These are phyloP conservation scores for Leccinum subtestaceum DNA, from an alignment of 768 basidiomycete genomes.

Conservation along the genomic window DNA sequence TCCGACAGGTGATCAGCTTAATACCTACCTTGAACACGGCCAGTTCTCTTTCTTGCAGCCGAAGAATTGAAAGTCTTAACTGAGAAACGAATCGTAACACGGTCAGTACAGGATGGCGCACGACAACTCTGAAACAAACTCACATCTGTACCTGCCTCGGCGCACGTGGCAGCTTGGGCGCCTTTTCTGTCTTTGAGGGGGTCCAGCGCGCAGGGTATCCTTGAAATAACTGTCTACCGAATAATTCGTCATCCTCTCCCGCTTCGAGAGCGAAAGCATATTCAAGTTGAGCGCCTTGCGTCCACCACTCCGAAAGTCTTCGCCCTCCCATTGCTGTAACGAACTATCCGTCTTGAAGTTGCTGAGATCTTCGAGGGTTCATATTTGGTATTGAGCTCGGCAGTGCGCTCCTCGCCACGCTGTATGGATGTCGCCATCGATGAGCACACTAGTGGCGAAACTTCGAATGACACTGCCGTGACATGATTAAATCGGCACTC, in stretches of 20 bases:
- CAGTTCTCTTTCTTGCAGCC: constrained; percentile 87
- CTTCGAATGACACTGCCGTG: not conserved
- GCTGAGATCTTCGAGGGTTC: constrained; percentile 90
- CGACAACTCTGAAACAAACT: constrained; percentile 26
- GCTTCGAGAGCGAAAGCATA: constrained; percentile 84
- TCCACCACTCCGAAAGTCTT: constrained; percentile 82
- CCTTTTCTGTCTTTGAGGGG: constrained; percentile 74
- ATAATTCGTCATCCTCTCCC: constrained; percentile 91
- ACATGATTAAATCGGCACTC: constrained; percentile 25
- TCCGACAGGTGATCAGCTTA: not conserved
- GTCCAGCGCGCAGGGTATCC: constrained; percentile 78
- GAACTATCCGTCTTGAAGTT: constrained; percentile 95
- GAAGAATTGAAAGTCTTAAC: constrained; percentile 97
- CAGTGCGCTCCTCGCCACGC: constrained; percentile 87
- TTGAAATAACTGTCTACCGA: constrained; percentile 96
- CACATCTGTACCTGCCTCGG: constrained; percentile 87
- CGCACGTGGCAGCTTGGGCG: constrained; percentile 76
- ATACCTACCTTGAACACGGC: constrained; percentile 67
- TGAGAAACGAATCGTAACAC: constrained; percentile 27
- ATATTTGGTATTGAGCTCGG: constrained; percentile 87
- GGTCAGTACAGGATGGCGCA: not conserved
- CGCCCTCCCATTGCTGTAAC: constrained; percentile 93
- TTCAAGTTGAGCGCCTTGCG: constrained; percentile 72
- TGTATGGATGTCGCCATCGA: constrained; percentile 90
- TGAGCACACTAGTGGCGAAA: constrained; percentile 47